Evolutionary conservation across 176 grass and related monocot species (phyloP).

Genomic region (Carex pumila): DNA sequence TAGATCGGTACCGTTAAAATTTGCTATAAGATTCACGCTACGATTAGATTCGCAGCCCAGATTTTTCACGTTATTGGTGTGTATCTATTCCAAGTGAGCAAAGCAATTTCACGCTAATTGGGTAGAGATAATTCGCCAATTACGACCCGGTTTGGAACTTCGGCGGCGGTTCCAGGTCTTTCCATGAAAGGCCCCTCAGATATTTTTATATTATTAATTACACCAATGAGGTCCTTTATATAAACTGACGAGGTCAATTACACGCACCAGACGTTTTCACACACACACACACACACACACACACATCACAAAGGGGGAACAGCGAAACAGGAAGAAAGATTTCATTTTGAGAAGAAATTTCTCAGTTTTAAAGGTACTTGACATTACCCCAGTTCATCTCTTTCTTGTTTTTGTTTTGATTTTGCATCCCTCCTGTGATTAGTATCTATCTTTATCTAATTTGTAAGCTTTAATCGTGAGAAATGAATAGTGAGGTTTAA

Average conservation of each 20-base stretch:
- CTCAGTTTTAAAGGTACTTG: conserved; percentile 1
- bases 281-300: neutral
- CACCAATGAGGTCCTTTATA: neutral
- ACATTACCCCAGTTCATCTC: neutral
- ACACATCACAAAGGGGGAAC: neutral
- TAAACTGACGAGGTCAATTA: neutral
- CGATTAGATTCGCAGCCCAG: neutral
- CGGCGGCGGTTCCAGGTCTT: conserved; percentile 17
- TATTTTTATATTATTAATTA: conserved; percentile 1
- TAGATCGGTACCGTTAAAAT: neutral
- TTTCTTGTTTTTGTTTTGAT: neutral
- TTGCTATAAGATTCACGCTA: neutral
- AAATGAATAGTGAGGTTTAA: neutral
- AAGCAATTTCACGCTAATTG: neutral
- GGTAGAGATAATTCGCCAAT: neutral
- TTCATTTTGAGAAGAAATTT: neutral
- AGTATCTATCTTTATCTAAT: neutral
- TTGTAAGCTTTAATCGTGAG: neutral
- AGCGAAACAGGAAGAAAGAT: neutral
- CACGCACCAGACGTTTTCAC: neutral
- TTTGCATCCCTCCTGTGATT: neutral
- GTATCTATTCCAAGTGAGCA: neutral
- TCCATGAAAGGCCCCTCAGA: conserved; percentile 16
- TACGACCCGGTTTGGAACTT: conserved; percentile 7
- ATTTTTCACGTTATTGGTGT: neutral